These are phyloP conservation scores for Parasitella parasitica DNA, from an alignment of 371 early-diverging fungal genomes.

Conservation along the genomic window DNA sequence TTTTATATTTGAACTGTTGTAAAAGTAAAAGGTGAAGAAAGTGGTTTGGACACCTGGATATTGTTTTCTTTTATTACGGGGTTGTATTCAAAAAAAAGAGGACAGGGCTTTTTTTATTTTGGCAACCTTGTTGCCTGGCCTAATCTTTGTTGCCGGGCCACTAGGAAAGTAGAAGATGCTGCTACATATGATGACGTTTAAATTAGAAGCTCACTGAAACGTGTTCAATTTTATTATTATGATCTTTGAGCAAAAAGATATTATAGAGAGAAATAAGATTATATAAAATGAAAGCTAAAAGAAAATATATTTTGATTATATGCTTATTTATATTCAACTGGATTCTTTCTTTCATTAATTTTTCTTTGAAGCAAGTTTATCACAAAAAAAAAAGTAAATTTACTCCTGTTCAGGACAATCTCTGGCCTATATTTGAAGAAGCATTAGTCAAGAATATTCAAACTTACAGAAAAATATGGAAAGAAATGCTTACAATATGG, in stretches of 20 bases:
- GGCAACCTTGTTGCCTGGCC: background rate
- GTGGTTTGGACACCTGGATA: background rate
- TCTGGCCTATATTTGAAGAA: constrained; percentile 13
- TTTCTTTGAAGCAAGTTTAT: background rate
- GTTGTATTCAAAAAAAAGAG: background rate
- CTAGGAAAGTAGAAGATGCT: background rate
- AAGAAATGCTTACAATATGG: constrained; percentile 24
- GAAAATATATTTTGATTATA: background rate
- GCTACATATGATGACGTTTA: background rate
- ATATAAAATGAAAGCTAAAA: background rate
- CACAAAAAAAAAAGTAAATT: background rate
- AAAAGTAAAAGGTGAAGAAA: background rate
- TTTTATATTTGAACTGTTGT: constrained; percentile 12
- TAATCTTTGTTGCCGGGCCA: background rate
- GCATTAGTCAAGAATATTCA: constrained; percentile 9
- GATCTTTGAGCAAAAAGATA: too few species aligned
- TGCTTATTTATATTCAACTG: background rate
- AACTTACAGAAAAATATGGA: too few species aligned
- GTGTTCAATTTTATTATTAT: background rate
- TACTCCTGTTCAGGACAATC: constrained; percentile 31
- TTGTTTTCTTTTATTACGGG: constrained; percentile 3
- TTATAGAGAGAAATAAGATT: background rate
- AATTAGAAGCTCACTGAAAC: background rate
- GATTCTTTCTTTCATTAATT: background rate
- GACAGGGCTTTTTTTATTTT: background rate